These are phyloP conservation scores for Ogataea chonburiensis DNA, from an alignment of 805 yeast genomes.

Conservation along the genomic window DNA sequence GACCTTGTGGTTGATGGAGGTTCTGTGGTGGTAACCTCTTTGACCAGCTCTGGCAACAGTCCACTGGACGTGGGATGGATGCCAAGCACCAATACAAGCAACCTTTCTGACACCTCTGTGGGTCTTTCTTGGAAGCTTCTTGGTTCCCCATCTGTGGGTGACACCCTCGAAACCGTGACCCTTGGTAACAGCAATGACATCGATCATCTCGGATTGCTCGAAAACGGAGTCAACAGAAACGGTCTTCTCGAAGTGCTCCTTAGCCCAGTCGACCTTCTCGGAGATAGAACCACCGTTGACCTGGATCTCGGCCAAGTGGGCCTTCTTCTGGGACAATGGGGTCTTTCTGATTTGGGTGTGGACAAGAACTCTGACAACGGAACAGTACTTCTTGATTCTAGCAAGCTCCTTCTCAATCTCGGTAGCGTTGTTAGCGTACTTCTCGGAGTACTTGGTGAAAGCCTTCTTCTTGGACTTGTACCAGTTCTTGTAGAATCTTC, in stretches of 20 bases:
- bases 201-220: slow-evolving; percentile 98
- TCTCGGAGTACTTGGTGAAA: slow-evolving; percentile 99
- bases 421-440: slow-evolving; percentile 90
- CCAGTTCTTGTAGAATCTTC: slow-evolving; percentile 99
- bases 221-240: slow-evolving; percentile 93
- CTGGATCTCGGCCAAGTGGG: slow-evolving; percentile 99
- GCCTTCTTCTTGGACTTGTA: slow-evolving; percentile 99
- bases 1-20: slow-evolving; percentile 99
- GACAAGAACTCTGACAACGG: slow-evolving; percentile 97
- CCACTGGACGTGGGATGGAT: slow-evolving; percentile 99
- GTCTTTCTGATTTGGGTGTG: slow-evolving; percentile 99
- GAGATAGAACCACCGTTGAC: slow-evolving; percentile 98
- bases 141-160: slow-evolving; percentile 99
- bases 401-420: slow-evolving; percentile 94
- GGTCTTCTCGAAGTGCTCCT: slow-evolving; percentile 98
- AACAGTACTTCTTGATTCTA: slow-evolving; percentile 96
- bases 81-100: slow-evolving; percentile 99
- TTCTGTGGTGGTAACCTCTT: slow-evolving; percentile 99
- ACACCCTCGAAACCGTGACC: slow-evolving; percentile 99
- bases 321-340: slow-evolving; percentile 99
- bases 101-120: slow-evolving; percentile 99
- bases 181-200: slow-evolving; percentile 98
- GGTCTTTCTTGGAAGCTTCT: slow-evolving; percentile 99
- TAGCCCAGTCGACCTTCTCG: slow-evolving; percentile 98
- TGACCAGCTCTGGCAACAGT: slow-evolving; percentile 99